Base-by-base conservation (phyloP, 768 basidiomycete species). In the Sutorius australiensis region DNA sequence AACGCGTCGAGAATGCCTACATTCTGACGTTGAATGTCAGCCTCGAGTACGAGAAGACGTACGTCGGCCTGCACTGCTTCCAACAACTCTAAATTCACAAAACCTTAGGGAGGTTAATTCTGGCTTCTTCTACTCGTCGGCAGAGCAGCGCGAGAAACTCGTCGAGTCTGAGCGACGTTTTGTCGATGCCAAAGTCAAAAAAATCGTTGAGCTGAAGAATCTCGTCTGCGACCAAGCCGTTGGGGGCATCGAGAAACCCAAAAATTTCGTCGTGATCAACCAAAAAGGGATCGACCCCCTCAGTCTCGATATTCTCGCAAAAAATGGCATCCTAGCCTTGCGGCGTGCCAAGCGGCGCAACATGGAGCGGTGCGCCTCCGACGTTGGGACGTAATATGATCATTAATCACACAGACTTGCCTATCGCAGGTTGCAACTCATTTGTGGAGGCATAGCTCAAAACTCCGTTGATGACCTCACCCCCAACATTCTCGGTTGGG, bases 41-140 rank as follows among this genome's bases (percentile, higher is more conserved):
- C 60, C 76, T 99, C 57, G 97, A 99, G 70, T 99, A 99, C 69
- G 97, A 99, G 72, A 99, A 99, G 76, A 99, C 97, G 95, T 97
- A 67, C 63, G 92, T 80, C 27, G 30, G 39, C 41, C 16, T 46
- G n/a, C 53, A 63, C 55, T 50, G 55, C 48, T 49, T 54, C 47
- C 6, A 49, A 28, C 51, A 55, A 65, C 49, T 55, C 54, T 51
- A 48, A 56, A 59, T 54, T 58, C 46, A 65, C 50, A 54, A 51
- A 51, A 53, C 31, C 46, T 58, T 54, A 98, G 95, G 59, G 97
- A 99, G 80, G 93, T 99, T 67, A 99, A 99, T 76, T 98, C 97
- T 33, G 86, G 93, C 24, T 99, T 99, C 81, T 99, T 98, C 79
- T 99, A 99, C 75, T 97, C 95, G 3, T 93, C 93, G 2, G 88